A percentile compares a stretch with the other conserved stretches of the same genome.
phyloP scores from a whole-genome alignment of 148 eudicot species.

The Talinum fruticosum region DNA sequence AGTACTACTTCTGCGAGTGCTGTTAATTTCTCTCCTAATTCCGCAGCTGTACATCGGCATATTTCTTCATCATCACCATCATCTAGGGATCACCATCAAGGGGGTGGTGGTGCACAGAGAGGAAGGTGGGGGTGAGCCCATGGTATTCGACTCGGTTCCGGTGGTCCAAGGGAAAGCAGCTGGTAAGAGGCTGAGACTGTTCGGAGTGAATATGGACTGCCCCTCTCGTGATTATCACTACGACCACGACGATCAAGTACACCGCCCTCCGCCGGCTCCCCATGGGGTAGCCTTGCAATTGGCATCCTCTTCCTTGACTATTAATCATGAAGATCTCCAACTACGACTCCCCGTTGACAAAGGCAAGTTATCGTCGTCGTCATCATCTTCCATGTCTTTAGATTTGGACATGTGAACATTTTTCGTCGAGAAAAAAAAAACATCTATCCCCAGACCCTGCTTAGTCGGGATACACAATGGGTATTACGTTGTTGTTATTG shows the following conservation, averaged over 20 bases:
- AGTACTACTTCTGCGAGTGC: no score
- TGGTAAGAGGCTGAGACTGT: conserved; percentile 74
- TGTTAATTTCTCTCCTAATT: background rate
- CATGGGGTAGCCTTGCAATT: no score
- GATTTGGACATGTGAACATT: conserved; percentile 43
- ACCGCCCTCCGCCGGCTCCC: background rate
- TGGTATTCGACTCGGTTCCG: conserved; percentile 68
- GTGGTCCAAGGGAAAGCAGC: conserved; percentile 71
- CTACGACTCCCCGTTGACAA: conserved; percentile 20
- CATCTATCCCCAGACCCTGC: no score
- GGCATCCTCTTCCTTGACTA: no score
- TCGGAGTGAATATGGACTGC: conserved; percentile 95
- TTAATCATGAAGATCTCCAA: conserved; percentile 10
- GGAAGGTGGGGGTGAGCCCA: conserved; percentile 23
- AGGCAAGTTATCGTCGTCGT: conserved; percentile 36
- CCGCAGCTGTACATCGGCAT: no score
- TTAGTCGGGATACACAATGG: no score
- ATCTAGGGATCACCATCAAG: background rate
- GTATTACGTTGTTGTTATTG: no score
- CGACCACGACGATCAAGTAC: background rate
- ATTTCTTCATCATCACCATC: background rate
- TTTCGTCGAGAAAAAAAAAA: background rate
- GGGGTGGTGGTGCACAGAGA: conserved; percentile 1
- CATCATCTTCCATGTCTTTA: conserved; percentile 39
- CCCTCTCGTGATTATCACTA: conserved; percentile 18